Base-by-base conservation (phyloP, 2,329 filamentous ascomycete genomes). In the Calonectria honghensis region DNA sequence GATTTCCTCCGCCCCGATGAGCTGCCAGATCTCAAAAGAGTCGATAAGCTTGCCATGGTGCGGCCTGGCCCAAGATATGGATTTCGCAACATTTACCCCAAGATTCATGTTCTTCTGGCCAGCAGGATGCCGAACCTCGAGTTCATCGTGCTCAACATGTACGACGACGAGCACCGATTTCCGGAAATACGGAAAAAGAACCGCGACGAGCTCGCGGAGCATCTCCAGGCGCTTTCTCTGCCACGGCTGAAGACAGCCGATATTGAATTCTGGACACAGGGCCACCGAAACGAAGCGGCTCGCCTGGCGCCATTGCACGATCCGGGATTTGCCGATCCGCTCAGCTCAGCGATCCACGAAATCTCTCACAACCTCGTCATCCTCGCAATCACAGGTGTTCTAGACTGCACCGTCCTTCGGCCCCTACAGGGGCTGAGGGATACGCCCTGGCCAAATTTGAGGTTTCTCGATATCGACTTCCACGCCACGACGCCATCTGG, bases 91-190 rank as follows among this genome's bases (percentile, higher is more conserved):
- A 20, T 73, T n/a, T 41, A 31, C 35, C 72, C 68, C 24, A 73
- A 29, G 32, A 61, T 71, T n/a, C 61, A 63, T 6, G 45, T 73
- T 4, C 14, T 73, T 27, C 45, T 73, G 13, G 68, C 68, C n/a
- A 67, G 61, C 24, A 71, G 31, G 18, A 73, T 73, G 72, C 68
- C 68, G 29, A 73, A 71, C 32, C 51, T 73, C n/a, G 68, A 71
- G 48, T n/a, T 50, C 20, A 20, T 73, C 9, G 37, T 51, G 14
- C 16, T 73, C 4, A 32, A 35, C 16, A 16, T 73, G 51, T 41
- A 67, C 39, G 72, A 71, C 27, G n/a, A 65, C 27, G 68, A 71
- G 20, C 64, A 67, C 52, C 37, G 68, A 10, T 73, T 73, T 9
- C 72, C 45, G 14, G 68, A 73, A 18, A 35, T 73, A 0, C 51